Conservation (phyloP, 495 filamentous ascomycete genomes). For the Daldinia vernicosa region DNA sequence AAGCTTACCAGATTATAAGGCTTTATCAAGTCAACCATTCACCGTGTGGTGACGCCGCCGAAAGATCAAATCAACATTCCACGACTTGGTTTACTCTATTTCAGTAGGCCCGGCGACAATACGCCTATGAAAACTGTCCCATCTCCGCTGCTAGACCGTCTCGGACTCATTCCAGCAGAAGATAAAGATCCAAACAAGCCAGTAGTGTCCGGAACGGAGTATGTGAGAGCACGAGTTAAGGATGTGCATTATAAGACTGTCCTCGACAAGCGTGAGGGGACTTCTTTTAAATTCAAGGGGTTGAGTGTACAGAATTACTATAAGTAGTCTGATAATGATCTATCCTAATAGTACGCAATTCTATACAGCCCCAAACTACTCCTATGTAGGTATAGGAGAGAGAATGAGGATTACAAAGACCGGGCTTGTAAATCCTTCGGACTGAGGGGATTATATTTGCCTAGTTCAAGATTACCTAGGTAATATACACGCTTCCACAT, state of each 20-base stretch:
- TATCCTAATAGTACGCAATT: no score
- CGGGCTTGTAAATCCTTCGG: background rate
- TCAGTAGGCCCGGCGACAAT: slow-evolving; percentile 48
- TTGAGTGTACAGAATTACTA: slow-evolving; percentile 55
- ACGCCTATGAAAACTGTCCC: slow-evolving; percentile 54
- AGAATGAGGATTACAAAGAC: background rate
- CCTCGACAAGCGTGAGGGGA: slow-evolving; percentile 50
- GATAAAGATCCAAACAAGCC: slow-evolving; percentile 42
- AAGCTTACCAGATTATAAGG: slow-evolving; percentile 32
- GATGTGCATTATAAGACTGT: slow-evolving; percentile 55
- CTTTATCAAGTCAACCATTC: slow-evolving; percentile 60
- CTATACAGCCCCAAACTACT: no score
- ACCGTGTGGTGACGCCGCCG: slow-evolving; percentile 59
- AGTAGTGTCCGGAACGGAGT: slow-evolving; percentile 54
- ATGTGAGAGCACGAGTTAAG: slow-evolving; percentile 58
- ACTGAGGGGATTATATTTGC: background rate
- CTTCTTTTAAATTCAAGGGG: slow-evolving; percentile 55
- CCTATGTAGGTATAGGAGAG: background rate
- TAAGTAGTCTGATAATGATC: slow-evolving; percentile 14
- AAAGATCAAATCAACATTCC: slow-evolving; percentile 58
- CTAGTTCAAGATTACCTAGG: background rate
- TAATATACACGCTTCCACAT: background rate
- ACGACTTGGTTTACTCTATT: slow-evolving; percentile 61
- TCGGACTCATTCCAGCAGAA: slow-evolving; percentile 50
- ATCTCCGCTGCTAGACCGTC: slow-evolving; percentile 55